Evolutionary conservation across 2,329 filamentous ascomycete species (phyloP), one percentile per base, ranked within the genome.

Genomic region (Aureobasidium mangrovei): DNA sequence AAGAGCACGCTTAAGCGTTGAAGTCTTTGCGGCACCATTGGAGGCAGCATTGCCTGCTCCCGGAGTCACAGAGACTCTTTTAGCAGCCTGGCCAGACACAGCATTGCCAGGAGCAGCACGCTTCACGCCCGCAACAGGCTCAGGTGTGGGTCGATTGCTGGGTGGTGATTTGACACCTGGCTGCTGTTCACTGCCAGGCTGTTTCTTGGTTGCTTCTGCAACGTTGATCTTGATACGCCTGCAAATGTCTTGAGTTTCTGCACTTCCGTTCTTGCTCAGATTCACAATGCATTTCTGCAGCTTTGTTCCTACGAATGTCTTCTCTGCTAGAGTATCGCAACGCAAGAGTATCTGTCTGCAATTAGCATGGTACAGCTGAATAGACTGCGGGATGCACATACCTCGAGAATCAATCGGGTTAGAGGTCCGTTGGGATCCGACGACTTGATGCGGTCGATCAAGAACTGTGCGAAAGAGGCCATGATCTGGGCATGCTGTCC

Each of bases 241-340:
- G 4, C 85, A 79, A 44, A 84, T 70, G 4, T 75, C 76, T 61
- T 84, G 84, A 45, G 81, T 79, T 51, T 84, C 79, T 0, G 78
- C 75, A 62, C 86, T 83, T 28, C 81, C 84, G 62, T 81, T 82
- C 62, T 80, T 83, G 57, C 76, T 77, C 63, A 85, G 80, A 7
- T 80, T 77, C 57, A 80, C 80, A 39, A 82, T 75, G 12, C 86
- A 78, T 53, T 79, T 81, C 55, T 81, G 77, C 54, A 89, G 79
- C 62, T 86, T 86, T 39, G 82, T 78, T 57, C 79, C 82, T 59
- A 83, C 79, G 40, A 82, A 66, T 42, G 75, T 74, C 57, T 78
- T 81, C 59, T 77, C 79, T 46, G 76, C 80, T 40, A 83, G 76
- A 56, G 83, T 84, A 35, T 78, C 81, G 56, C 82, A 81, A 54